Percentiles rank a stretch among this genome's conserved stretches.
Evolutionary conservation across 2,329 filamentous ascomycete species (phyloP).

Genomic region (Colletotrichum kahawae): DNA sequence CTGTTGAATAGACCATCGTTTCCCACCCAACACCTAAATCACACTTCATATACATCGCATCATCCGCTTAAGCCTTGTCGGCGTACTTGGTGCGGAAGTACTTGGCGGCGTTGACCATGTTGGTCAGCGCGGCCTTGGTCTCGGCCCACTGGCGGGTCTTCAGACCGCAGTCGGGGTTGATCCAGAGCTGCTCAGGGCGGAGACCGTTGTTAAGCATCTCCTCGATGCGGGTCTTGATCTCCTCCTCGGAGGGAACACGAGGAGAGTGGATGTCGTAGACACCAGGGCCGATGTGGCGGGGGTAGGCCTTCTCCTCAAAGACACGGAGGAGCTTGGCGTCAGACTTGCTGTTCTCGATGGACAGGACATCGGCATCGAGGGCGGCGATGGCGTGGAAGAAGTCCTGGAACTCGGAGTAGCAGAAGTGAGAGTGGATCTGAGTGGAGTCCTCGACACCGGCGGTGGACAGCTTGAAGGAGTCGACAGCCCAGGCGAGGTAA

Average conservation of each 20-base stretch:
- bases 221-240: conserved; percentile 96
- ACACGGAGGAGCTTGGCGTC: conserved; percentile 99
- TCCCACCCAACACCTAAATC: conserved; percentile 22
- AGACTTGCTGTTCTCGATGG: conserved; percentile 99
- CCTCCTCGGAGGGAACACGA: conserved; percentile 94
- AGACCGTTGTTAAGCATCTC: conserved; percentile 95
- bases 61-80: conserved; percentile 25
- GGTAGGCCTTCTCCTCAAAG: conserved; percentile 97
- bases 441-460: conserved; percentile 93
- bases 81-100: conserved; percentile 90
- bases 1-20: conserved; percentile 26
- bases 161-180: conserved; percentile 98
- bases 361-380: conserved; percentile 96
- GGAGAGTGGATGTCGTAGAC: conserved; percentile 99
- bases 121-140: conserved; percentile 93
- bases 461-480: conserved; percentile 96
- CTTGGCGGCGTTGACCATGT: conserved; percentile 99
- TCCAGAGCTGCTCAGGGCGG: conserved; percentile 98
- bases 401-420: conserved; percentile 99
- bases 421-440: conserved; percentile 99
- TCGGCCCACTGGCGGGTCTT: conserved; percentile 99
- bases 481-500: conserved; percentile 96
- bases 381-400: conserved; percentile 99
- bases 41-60: conserved; percentile 16
- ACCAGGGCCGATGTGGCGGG: conserved; percentile 97